Conservation (phyloP, 2,329 filamentous ascomycete genomes). For the Colletotrichum sp. region DNA sequence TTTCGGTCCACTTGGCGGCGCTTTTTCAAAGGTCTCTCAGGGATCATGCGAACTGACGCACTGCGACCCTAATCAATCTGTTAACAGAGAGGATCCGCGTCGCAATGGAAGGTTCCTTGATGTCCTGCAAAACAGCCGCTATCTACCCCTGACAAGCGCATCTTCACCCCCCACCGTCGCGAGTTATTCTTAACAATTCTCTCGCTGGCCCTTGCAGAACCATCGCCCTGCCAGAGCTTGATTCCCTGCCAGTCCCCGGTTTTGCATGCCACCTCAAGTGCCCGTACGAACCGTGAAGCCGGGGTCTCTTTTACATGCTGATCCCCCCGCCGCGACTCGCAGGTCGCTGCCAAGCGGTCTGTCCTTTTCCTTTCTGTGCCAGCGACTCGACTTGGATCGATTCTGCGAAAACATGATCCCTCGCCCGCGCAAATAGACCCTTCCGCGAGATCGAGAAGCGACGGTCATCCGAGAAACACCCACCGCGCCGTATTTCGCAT, state of each 20-base stretch:
- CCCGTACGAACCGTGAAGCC: not conserved
- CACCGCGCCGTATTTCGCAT: not conserved
- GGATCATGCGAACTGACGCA: not conserved
- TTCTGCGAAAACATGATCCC: not conserved
- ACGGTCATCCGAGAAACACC: not conserved
- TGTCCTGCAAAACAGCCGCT: not conserved
- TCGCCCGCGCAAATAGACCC: not conserved
- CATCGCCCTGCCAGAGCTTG: not conserved
- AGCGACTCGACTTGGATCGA: not conserved
- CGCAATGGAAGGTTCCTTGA: not conserved
- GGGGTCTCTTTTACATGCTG: not conserved
- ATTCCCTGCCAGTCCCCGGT: not conserved
- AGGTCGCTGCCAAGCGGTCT: not conserved
- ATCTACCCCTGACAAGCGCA: not conserved
- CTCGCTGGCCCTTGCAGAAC: not conserved
- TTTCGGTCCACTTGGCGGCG: not conserved
- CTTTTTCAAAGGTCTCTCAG: not conserved
- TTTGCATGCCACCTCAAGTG: not conserved
- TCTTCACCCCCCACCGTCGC: not conserved
- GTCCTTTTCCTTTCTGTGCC: not conserved
- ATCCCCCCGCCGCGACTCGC: slow-evolving; percentile 4
- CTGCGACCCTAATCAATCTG: not conserved
- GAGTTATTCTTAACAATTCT: not conserved
- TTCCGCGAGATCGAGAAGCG: not conserved
- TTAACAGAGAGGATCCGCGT: not conserved